These are phyloP conservation scores for Panellus pusillus DNA, from an alignment of 768 basidiomycete genomes.

Conservation along the genomic window DNA sequence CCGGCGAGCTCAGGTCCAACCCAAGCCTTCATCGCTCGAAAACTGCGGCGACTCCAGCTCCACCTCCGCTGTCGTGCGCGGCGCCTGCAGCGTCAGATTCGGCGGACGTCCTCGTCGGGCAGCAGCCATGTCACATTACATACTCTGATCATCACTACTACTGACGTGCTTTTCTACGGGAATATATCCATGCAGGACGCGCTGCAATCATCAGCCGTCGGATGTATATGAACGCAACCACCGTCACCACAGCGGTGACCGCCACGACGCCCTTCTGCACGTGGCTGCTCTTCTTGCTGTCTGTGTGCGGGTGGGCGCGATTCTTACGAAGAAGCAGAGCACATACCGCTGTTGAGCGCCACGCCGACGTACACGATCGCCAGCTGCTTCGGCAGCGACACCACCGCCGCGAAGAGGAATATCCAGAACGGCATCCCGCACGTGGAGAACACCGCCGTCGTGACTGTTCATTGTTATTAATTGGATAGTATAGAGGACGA, in stretches of 20 bases:
- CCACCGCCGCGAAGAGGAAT: conserved; percentile 39
- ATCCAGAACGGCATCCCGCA: conserved; percentile 41
- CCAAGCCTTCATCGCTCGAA: too few species aligned
- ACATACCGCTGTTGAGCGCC: conserved; percentile 12
- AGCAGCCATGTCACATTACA: conserved; percentile 2
- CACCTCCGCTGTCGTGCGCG: conserved; percentile 27
- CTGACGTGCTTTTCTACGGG: conserved; percentile 23
- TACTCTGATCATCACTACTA: background rate
- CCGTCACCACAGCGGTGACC: conserved; percentile 36
- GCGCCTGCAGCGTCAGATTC: conserved; percentile 46
- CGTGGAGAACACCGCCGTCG: conserved; percentile 40
- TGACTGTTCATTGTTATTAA: conserved; percentile 24
- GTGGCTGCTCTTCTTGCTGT: conserved; percentile 26
- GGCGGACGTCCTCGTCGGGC: conserved; percentile 54
- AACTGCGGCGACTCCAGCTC: conserved; percentile 39
- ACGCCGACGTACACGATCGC: conserved; percentile 46
- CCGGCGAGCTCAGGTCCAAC: conserved; percentile 36
- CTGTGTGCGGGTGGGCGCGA: background rate
- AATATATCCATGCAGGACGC: conserved; percentile 19
- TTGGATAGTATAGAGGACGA: background rate
- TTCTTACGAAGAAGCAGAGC: background rate
- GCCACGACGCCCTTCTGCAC: conserved; percentile 38
- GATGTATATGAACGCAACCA: conserved; percentile 40
- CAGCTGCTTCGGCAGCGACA: conserved; percentile 46
- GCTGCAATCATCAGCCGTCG: conserved; percentile 33